Evolutionary conservation across 495 filamentous ascomycete species (phyloP).

Genomic region (Neurospora hispaniola): DNA sequence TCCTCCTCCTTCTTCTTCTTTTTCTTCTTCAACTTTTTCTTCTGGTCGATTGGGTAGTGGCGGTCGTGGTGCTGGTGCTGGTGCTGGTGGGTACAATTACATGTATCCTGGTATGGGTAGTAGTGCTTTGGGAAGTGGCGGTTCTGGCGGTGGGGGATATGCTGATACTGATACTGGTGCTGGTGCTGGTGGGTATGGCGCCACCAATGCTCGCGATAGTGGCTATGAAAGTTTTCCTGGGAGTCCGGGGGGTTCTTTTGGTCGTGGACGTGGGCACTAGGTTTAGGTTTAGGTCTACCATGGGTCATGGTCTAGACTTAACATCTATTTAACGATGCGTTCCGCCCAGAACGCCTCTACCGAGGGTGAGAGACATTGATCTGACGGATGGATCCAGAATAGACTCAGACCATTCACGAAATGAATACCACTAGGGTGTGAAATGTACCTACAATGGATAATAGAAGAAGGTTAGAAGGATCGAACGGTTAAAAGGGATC

Average conservation of each 20-base stretch:
- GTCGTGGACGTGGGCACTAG: not conserved
- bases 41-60: not conserved
- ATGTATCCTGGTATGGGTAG: not conserved
- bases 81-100: not conserved
- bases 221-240: not conserved
- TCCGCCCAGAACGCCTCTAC: no score
- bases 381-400: not conserved
- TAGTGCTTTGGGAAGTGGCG: not conserved
- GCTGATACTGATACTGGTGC: no score
- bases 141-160: no score
- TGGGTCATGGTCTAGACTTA: not conserved
- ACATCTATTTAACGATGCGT: no score
- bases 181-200: not conserved
- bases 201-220: not conserved
- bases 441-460: not conserved
- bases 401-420: not conserved
- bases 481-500: not conserved
- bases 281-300: not conserved
- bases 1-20: not conserved
- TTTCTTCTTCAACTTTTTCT: no score
- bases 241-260: not conserved
- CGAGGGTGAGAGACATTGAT: not conserved
- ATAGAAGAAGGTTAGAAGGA: not conserved
- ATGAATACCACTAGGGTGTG: not conserved
- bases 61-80: not conserved